Percentiles rank a stretch among this genome's conserved stretches.
These are phyloP conservation scores for Chlorociboria aeruginascens DNA, from an alignment of 495 filamentous ascomycete species.

Conservation along the genomic window DNA sequence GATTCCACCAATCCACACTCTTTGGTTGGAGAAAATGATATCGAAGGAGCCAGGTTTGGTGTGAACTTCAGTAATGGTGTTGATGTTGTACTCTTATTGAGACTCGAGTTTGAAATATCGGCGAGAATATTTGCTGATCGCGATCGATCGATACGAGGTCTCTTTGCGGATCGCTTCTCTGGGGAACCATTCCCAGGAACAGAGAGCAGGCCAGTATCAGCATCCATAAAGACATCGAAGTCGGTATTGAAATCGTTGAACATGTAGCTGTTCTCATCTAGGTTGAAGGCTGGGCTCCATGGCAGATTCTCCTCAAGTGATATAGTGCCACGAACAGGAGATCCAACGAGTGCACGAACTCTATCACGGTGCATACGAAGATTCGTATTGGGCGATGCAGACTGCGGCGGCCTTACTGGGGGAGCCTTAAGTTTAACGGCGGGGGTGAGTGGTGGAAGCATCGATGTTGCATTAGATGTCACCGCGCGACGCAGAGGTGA, in stretches of 20 bases:
- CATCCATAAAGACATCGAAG: conserved; percentile 67
- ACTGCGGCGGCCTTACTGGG: conserved; percentile 69
- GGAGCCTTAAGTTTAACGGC: conserved; percentile 67
- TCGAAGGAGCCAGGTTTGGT: conserved; percentile 19
- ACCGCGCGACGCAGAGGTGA: conserved; percentile 50
- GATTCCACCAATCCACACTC: conserved; percentile 29
- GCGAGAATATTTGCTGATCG: conserved; percentile 48
- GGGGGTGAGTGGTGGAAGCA: conserved; percentile 75
- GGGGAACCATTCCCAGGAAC: conserved; percentile 56
- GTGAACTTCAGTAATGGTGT: conserved; percentile 33
- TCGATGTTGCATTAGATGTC: conserved; percentile 30
- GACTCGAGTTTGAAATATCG: conserved; percentile 46
- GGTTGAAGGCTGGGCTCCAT: conserved; percentile 70
- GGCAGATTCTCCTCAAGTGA: conserved; percentile 51
- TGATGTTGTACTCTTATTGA: conserved; percentile 37
- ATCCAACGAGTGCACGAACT: conserved; percentile 79
- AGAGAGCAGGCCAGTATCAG: conserved; percentile 28
- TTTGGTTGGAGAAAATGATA: conserved; percentile 22
- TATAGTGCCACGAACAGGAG: conserved; percentile 63
- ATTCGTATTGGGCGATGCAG: conserved; percentile 88
- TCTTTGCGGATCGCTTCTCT: conserved; percentile 58
- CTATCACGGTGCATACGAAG: conserved; percentile 82
- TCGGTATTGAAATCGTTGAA: conserved; percentile 38
- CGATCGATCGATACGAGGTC: conserved; percentile 45
- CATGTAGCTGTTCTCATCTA: conserved; percentile 38